Evolutionary conservation across 75 land plant genomes (phyloP).

Genomic region (Gnetum montanum): DNA sequence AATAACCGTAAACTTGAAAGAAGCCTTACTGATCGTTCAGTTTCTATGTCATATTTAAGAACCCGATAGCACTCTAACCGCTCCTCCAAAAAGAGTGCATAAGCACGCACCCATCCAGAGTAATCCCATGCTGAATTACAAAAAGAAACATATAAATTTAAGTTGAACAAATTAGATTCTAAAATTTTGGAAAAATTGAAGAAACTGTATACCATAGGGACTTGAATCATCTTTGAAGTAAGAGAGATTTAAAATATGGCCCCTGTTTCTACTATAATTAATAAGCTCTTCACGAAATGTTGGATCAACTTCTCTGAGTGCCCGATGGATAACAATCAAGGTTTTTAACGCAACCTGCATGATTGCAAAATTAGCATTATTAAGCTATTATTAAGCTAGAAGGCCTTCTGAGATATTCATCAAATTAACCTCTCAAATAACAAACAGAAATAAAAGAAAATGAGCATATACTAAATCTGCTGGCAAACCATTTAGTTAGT

Average conservation of each 20-base stretch:
- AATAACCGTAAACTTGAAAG: neutral
- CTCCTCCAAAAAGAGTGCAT: constrained; percentile 84
- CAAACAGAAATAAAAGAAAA: neutral
- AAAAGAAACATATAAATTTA: constrained; percentile 2
- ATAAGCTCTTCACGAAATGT: constrained; percentile 95
- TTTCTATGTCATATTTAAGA: constrained; percentile 73
- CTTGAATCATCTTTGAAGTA: constrained; percentile 99
- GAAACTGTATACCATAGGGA: constrained; percentile 58
- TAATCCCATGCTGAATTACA: constrained; percentile 96
- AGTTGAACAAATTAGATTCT: neutral
- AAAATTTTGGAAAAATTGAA: neutral
- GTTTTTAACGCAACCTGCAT: constrained; percentile 89
- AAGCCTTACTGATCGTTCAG: constrained; percentile 43
- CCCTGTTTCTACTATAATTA: constrained; percentile 72
- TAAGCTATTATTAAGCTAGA: neutral
- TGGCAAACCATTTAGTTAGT: neutral
- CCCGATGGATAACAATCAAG: constrained; percentile 89
- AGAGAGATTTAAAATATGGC: constrained; percentile 84
- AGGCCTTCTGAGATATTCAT: neutral
- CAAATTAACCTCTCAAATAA: no score
- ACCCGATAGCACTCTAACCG: constrained; percentile 71
- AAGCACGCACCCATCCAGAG: constrained; percentile 86
- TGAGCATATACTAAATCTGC: neutral
- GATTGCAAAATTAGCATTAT: neutral
- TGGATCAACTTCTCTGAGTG: constrained; percentile 95